Conservation (phyloP, 768 basidiomycete genomes). For the Calvatia gigantea region DNA sequence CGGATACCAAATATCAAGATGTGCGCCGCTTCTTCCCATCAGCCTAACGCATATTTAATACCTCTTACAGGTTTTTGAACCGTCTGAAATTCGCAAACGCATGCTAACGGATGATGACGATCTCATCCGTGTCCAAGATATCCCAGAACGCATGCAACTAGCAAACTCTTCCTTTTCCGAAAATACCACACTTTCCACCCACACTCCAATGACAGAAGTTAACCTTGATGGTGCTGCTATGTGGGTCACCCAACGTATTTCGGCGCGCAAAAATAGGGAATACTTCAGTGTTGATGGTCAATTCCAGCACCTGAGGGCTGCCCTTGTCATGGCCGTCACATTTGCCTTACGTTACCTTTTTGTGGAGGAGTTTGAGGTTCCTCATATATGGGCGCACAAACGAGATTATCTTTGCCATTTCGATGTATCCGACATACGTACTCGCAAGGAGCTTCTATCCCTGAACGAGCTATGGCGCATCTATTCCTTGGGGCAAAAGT, state of each 20-base stretch:
- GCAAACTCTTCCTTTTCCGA: conserved; percentile 79
- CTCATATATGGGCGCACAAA: conserved; percentile 92
- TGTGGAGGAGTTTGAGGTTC: conserved; percentile 87
- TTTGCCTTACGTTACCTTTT: conserved; percentile 80
- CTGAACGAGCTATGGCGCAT: conserved; percentile 90
- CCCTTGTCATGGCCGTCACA: conserved; percentile 77
- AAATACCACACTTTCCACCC: conserved; percentile 55
- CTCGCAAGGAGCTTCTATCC: conserved; percentile 68
- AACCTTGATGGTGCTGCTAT: conserved; percentile 79
- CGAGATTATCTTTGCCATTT: conserved; percentile 87
- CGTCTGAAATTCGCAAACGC: conserved; percentile 88
- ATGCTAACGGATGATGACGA: conserved; percentile 93
- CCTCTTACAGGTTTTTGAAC: conserved; percentile 83
- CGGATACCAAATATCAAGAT: conserved; percentile 82
- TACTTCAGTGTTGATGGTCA: conserved; percentile 68
- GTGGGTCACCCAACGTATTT: conserved; percentile 84
- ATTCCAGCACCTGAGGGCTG: conserved; percentile 54
- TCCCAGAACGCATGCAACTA: conserved; percentile 95
- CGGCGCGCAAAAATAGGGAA: conserved; percentile 63
- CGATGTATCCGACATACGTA: conserved; percentile 59
- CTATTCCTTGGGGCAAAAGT: conserved; percentile 84
- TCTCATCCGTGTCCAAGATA: conserved; percentile 82
- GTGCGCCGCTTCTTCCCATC: conserved; percentile 36
- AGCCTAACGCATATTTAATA: conserved; percentile 1
- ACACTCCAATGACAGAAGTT: conserved; percentile 61